A percentile compares a stretch with the other conserved stretches of the same genome.
Evolutionary conservation across 805 yeast species (phyloP).

Genomic region (Schwanniomyces polymorphus): DNA sequence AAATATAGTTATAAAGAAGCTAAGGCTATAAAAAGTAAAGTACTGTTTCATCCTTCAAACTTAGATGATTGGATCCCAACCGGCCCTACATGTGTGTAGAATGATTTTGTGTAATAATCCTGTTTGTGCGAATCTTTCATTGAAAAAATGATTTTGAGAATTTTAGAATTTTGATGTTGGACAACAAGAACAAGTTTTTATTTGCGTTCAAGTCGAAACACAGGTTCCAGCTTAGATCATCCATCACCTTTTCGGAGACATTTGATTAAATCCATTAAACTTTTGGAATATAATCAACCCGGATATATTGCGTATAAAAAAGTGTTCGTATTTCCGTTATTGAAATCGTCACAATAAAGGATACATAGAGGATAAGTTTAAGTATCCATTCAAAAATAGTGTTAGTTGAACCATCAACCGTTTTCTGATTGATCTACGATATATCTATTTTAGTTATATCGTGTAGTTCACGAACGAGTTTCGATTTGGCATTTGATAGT

Average conservation of each 20-base stretch:
- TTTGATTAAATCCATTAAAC: not conserved
- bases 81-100: too few species aligned
- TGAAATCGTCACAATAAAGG: not conserved
- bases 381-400: not conserved
- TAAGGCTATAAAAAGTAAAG: too few species aligned
- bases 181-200: not conserved
- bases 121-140: constrained; percentile 4
- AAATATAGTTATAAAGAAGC: too few species aligned
- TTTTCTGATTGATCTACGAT: not conserved
- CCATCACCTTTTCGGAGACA: not conserved
- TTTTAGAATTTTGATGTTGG: not conserved
- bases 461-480: not conserved
- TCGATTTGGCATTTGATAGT: not conserved
- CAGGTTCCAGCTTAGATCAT: not conserved
- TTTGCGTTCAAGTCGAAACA: not conserved
- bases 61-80: too few species aligned
- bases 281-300: not conserved
- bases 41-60: too few species aligned
- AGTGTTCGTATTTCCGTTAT: not conserved
- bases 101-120: constrained; percentile 4
- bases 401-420: not conserved
- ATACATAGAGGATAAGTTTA: not conserved
- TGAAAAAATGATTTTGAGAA: not conserved
- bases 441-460: not conserved
- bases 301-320: not conserved